Conservation (phyloP, 2,329 filamentous ascomycete species). For the Podosphaera xanthii region DNA sequence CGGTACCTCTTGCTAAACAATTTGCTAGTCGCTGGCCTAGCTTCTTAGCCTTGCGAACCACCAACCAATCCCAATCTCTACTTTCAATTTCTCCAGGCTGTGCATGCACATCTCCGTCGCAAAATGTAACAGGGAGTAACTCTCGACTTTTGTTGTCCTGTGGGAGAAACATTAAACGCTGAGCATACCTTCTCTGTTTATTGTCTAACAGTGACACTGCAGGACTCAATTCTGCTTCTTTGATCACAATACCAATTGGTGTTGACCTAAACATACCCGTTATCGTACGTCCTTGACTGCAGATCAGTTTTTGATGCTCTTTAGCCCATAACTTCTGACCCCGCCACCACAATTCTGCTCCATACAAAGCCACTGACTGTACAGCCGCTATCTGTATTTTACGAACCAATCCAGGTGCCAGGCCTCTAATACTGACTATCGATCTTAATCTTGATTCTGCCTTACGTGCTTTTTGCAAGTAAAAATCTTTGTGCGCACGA, state of each 20-base stretch:
- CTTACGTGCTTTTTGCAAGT: not conserved
- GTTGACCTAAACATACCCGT: not conserved
- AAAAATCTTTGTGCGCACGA: not conserved
- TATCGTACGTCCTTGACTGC: not conserved
- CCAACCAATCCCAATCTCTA: not conserved
- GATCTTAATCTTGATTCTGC: not conserved
- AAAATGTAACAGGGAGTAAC: not conserved
- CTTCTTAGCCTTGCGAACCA: not conserved
- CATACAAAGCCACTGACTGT: not conserved
- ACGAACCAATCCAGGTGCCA: not conserved
- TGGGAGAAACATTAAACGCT: too few species aligned
- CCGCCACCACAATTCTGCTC: not conserved
- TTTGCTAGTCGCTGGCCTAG: not conserved
- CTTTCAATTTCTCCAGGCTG: constrained; percentile 8
- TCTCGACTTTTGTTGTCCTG: not conserved
- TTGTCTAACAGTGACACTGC: not conserved
- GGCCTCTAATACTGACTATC: too few species aligned
- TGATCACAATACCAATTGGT: not conserved
- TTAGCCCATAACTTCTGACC: not conserved
- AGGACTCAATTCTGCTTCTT: not conserved
- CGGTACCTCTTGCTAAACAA: not conserved
- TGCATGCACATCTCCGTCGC: not conserved
- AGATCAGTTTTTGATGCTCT: not conserved
- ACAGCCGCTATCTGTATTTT: not conserved
- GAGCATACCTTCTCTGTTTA: too few species aligned